Conservation (phyloP, 208 protist species). For the Trypanosoma theileri region DNA sequence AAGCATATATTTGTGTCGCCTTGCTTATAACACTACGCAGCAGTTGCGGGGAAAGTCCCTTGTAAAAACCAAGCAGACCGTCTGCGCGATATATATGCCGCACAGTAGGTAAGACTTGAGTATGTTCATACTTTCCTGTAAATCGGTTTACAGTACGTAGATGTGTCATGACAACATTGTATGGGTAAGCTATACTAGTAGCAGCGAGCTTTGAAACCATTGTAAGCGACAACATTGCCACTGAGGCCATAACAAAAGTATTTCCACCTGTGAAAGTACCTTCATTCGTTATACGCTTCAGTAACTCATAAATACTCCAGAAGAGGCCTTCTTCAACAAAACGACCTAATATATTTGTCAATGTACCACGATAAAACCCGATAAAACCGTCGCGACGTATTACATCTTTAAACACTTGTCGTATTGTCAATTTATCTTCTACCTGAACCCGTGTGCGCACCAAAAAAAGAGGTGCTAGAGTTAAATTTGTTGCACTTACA, state of each 20-base stretch:
- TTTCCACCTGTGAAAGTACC: conserved; percentile 47
- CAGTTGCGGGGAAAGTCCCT: conserved; percentile 81
- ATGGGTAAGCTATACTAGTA: conserved; percentile 78
- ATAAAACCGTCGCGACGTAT: conserved; percentile 64
- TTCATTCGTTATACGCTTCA: conserved; percentile 74
- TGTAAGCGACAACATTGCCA: conserved; percentile 77
- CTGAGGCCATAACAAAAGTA: conserved; percentile 55
- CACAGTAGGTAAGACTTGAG: conserved; percentile 58
- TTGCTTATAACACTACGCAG: conserved; percentile 86
- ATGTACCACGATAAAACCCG: conserved; percentile 85
- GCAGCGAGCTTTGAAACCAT: conserved; percentile 80
- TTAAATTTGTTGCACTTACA: conserved; percentile 72
- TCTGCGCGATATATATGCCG: conserved; percentile 73
- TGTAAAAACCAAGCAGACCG: conserved; percentile 88
- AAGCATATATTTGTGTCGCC: conserved; percentile 86
- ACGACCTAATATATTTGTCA: conserved; percentile 82
- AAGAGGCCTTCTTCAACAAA: conserved; percentile 88
- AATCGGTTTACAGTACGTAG: conserved; percentile 83
- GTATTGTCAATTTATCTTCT: conserved; percentile 73
- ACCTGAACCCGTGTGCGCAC: conserved; percentile 88
- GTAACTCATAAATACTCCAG: conserved; percentile 86
- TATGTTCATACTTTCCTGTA: conserved; percentile 77
- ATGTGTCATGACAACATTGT: conserved; percentile 92
- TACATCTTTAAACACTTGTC: conserved; percentile 65
- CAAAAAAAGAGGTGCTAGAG: conserved; percentile 83